A percentile compares a stretch with the other conserved stretches of the same genome.
Conservation (phyloP, 2,329 filamentous ascomycete genomes). For the Cladophialophora yegresii region DNA sequence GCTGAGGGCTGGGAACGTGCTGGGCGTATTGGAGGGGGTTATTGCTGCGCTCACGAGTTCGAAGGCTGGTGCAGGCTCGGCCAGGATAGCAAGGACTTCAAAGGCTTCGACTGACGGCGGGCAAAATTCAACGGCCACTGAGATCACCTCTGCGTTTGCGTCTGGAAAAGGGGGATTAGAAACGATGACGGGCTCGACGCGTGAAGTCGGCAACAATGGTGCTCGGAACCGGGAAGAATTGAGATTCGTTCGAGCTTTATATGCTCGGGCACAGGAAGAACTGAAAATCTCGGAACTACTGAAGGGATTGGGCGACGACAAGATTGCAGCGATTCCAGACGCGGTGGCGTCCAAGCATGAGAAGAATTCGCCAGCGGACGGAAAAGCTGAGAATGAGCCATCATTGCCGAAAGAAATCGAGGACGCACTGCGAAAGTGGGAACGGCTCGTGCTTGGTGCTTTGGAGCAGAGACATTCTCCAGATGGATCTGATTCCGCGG, state of each 20-base stretch:
- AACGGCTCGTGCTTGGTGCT: slow-evolving; percentile 20
- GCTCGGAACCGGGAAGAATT: neutral
- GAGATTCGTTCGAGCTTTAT: slow-evolving; percentile 16
- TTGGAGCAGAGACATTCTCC: neutral
- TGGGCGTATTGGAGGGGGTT: slow-evolving; percentile 77
- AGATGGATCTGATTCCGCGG: neutral
- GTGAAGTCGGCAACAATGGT: neutral
- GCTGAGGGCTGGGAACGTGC: slow-evolving; percentile 68
- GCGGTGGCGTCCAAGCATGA: neutral
- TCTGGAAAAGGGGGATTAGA: neutral
- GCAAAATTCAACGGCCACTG: neutral
- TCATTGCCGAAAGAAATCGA: slow-evolving; percentile 25
- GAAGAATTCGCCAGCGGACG: neutral
- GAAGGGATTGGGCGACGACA: slow-evolving; percentile 31
- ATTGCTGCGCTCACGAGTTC: slow-evolving; percentile 46
- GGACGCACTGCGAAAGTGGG: slow-evolving; percentile 25
- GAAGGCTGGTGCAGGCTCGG: neutral
- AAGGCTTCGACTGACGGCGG: neutral
- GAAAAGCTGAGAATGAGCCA: neutral
- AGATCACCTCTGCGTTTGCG: neutral
- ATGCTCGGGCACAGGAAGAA: slow-evolving; percentile 26
- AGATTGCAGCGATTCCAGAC: slow-evolving; percentile 19
- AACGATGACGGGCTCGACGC: neutral
- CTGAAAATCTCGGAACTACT: slow-evolving; percentile 31
- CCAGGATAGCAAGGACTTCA: neutral